phyloP scores from a whole-genome alignment of 345 rosid species.

The Bruguiera sexangula region DNA sequence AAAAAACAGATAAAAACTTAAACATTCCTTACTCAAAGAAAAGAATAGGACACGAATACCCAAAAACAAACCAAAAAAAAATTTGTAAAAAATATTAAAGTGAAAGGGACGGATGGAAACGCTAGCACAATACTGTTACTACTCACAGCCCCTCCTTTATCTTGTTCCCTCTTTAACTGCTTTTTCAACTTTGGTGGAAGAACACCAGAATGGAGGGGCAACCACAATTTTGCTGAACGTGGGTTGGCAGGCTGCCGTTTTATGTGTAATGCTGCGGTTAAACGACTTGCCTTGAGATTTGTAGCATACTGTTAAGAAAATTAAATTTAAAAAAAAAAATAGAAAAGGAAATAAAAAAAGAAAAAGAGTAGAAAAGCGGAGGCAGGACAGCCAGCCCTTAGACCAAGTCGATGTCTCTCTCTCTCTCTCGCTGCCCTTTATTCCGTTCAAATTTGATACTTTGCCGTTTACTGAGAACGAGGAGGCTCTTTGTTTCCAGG shows the following conservation, averaged over 20 bases:
- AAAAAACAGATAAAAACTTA: too few species aligned
- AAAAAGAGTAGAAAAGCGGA: neutral
- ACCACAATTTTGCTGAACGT: neutral
- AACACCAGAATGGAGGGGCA: neutral
- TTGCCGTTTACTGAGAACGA: constrained; percentile 69
- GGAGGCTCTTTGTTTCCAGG: constrained; percentile 31
- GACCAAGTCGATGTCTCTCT: constrained; percentile 32
- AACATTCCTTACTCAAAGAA: neutral
- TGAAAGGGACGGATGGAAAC: neutral
- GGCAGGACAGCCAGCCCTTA: neutral
- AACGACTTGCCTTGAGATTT: constrained; percentile 1
- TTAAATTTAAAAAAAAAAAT: constrained; percentile 14
- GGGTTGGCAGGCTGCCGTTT: neutral
- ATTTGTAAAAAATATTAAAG: neutral
- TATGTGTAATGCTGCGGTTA: neutral
- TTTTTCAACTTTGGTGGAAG: neutral
- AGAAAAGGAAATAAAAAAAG: neutral
- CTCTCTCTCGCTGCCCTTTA: constrained; percentile 50
- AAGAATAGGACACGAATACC: neutral
- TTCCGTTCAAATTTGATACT: constrained; percentile 75
- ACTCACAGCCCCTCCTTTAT: neutral
- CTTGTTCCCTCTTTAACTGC: neutral
- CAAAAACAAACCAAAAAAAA: neutral
- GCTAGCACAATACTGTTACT: neutral
- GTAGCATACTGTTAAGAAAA: constrained; percentile 19